Evolutionary conservation across 257 asterid genomes (phyloP).

Genomic region (Thymus quinquecostatus): DNA sequence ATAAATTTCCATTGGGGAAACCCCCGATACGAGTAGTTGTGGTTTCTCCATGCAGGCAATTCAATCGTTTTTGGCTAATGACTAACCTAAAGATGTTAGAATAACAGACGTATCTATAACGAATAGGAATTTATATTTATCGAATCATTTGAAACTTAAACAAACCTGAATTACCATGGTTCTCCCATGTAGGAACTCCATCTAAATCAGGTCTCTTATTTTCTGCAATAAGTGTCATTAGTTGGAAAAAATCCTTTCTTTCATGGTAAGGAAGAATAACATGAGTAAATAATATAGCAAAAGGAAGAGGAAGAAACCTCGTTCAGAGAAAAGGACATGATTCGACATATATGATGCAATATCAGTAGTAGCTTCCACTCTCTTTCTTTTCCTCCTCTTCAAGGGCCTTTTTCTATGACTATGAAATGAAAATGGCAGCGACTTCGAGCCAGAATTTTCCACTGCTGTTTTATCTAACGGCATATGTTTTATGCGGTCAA

Average conservation of each 20-base stretch:
- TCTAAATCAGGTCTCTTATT: slow-evolving; percentile 61
- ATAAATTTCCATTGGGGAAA: background rate
- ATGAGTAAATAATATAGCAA: slow-evolving; percentile 4
- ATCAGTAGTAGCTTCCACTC: slow-evolving; percentile 62
- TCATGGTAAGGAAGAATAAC: slow-evolving; percentile 3
- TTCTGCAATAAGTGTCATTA: slow-evolving; percentile 52
- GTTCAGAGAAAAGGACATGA: slow-evolving; percentile 71
- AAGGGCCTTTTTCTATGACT: slow-evolving; percentile 49
- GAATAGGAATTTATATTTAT: background rate
- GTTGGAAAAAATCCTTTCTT: background rate
- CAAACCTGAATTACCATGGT: slow-evolving; percentile 66
- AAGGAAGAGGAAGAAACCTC: slow-evolving; percentile 48
- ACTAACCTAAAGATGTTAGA: slow-evolving; percentile 20
- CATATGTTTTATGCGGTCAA: slow-evolving; percentile 47
- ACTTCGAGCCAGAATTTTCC: slow-evolving; percentile 63
- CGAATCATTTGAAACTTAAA: slow-evolving; percentile 5
- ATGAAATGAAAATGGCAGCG: slow-evolving; percentile 49
- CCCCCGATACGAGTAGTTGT: background rate
- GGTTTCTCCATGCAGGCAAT: background rate
- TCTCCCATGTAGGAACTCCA: slow-evolving; percentile 59
- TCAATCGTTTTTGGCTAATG: background rate
- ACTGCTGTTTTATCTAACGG: slow-evolving; percentile 43
- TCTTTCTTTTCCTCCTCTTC: slow-evolving; percentile 76
- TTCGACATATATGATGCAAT: slow-evolving; percentile 58
- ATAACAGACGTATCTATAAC: slow-evolving; percentile 2